Evolutionary conservation across 345 rosid genomes (phyloP).

Genomic region (Aquilaria malaccensis): DNA sequence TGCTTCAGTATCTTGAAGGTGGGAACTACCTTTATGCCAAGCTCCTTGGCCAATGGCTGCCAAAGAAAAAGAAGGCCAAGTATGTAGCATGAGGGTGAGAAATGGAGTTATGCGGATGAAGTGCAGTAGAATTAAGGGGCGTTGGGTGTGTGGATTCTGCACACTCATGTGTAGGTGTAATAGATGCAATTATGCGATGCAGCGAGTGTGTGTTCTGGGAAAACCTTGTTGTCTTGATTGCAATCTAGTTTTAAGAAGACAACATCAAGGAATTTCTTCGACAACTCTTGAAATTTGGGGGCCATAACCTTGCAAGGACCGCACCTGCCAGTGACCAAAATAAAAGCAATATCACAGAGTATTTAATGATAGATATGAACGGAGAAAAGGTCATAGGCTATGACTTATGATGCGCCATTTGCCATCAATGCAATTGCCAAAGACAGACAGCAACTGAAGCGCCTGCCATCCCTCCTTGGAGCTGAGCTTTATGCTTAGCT

Average conservation of each 20-base stretch:
- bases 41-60: slow-evolving; percentile 92
- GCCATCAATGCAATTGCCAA: too few species aligned
- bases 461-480: too few species aligned
- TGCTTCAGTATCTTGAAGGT: slow-evolving; percentile 84
- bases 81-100: neutral
- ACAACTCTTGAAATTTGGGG: slow-evolving; percentile 67
- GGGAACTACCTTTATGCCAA: slow-evolving; percentile 81
- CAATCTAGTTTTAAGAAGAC: slow-evolving; percentile 93
- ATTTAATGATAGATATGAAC: too few species aligned
- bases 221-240: slow-evolving; percentile 82
- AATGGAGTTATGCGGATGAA: too few species aligned
- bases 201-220: neutral
- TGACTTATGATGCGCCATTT: too few species aligned
- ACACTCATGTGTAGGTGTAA: neutral
- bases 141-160: neutral
- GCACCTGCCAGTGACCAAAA: slow-evolving; percentile 41
- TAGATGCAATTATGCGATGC: neutral
- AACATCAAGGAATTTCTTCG: slow-evolving; percentile 68
- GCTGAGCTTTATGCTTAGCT: too few species aligned
- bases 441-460: too few species aligned
- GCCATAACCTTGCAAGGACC: slow-evolving; percentile 96
- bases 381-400: too few species aligned
- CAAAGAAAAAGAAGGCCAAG: slow-evolving; percentile 10
- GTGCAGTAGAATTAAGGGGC: too few species aligned
- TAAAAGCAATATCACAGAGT: neutral